Conservation (phyloP, 2,329 filamentous ascomycete species). For the Clarireedia hainanense region DNA sequence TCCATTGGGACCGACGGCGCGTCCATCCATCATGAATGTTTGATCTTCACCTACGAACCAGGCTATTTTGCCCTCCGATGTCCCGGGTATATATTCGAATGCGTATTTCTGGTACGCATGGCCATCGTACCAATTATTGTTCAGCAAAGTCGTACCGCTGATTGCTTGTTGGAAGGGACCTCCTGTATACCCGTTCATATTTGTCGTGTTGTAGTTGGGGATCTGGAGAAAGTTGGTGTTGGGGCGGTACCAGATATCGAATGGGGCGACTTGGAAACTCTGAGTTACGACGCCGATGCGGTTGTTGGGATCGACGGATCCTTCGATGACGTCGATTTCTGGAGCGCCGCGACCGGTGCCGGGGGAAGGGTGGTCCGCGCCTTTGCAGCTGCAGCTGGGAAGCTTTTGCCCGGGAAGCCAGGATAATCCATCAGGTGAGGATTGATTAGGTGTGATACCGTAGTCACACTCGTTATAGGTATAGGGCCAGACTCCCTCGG, state of each 20-base stretch:
- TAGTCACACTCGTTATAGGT: slow-evolving; percentile 47
- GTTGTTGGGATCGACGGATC: slow-evolving; percentile 34
- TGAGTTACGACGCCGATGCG: slow-evolving; percentile 32
- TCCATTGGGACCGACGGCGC: slow-evolving; percentile 44
- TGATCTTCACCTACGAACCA: slow-evolving; percentile 46
- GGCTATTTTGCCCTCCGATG: slow-evolving; percentile 34
- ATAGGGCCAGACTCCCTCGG: slow-evolving; percentile 47
- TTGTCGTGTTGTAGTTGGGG: slow-evolving; percentile 39
- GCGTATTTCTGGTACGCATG: slow-evolving; percentile 46
- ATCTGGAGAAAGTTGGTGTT: slow-evolving; percentile 44
- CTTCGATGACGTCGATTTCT: slow-evolving; percentile 66
- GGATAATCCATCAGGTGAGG: slow-evolving; percentile 55
- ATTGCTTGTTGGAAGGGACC: slow-evolving; percentile 49
- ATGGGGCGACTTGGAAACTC: slow-evolving; percentile 32
- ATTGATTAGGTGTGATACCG: slow-evolving; percentile 65
- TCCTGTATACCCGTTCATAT: slow-evolving; percentile 44
- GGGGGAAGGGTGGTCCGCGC: slow-evolving; percentile 56
- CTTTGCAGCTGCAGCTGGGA: slow-evolving; percentile 55
- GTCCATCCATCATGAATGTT: slow-evolving; percentile 43
- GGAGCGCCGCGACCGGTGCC: slow-evolving; percentile 58
- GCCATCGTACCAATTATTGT: slow-evolving; percentile 48
- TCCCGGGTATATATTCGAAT: slow-evolving; percentile 46
- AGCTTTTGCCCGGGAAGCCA: slow-evolving; percentile 61
- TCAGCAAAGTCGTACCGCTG: slow-evolving; percentile 45
- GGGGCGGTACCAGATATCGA: slow-evolving; percentile 40